A percentile compares a stretch with the other conserved stretches of the same genome.
These are phyloP conservation scores for Eleusine indica DNA, from an alignment of 176 grass and related monocot species.

Conservation along the genomic window DNA sequence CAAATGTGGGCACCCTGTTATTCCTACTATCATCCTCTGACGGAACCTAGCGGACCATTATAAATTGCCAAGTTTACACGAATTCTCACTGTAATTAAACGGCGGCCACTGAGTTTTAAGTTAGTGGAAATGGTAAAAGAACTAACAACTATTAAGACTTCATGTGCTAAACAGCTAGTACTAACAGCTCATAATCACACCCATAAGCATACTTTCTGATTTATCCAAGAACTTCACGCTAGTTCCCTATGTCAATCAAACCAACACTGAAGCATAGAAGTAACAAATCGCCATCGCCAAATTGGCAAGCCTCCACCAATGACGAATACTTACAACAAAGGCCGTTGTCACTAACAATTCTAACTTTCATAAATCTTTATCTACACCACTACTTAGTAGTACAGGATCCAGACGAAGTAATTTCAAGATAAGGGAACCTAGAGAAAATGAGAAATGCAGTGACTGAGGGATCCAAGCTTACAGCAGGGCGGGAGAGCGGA, in stretches of 20 bases:
- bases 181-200: background rate
- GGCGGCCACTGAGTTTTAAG: background rate
- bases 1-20: background rate
- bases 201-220: background rate
- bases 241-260: constrained; percentile 5
- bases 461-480: constrained; percentile 37
- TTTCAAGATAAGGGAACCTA: background rate
- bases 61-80: no score
- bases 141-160: background rate
- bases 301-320: background rate
- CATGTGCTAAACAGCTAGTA: background rate
- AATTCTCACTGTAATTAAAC: background rate
- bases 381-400: background rate
- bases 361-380: background rate
- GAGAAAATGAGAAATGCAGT: background rate
- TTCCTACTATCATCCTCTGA: background rate
- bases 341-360: background rate
- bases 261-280: background rate
- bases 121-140: background rate
- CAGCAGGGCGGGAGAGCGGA: constrained; percentile 64
- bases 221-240: background rate
- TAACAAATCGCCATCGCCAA: background rate
- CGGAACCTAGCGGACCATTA: background rate
- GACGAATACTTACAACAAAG: background rate
- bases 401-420: background rate